Base-by-base conservation (phyloP, 306 rosid species). In the Prunus davidiana region DNA sequence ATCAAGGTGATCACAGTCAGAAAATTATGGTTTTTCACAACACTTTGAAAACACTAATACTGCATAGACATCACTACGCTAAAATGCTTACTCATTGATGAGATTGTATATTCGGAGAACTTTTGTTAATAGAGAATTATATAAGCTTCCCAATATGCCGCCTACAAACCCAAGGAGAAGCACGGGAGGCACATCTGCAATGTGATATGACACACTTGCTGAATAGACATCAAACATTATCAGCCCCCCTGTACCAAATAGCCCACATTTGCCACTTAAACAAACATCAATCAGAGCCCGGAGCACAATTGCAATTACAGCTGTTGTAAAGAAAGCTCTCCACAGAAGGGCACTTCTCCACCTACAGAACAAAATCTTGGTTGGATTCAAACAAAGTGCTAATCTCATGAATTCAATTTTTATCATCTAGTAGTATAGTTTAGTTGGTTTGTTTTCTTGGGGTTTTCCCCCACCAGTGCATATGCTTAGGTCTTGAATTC, bases 311-410 rank as follows among this genome's bases (percentile, higher is more conserved):
- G 97, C 99, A 68, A 92, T 97, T 57, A 87, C 67, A 69, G 99
- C 99, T 41, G 97, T 83, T 18, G 97, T 84, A 78, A 95, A 95
- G 87, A 95, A 95, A 80, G 97, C 84, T 88, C 99, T 90, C 99
- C 99, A 95, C 46, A 95, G 82, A 89, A 95, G 96, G 69, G 97
- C 89, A 79, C 93, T 82, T 87, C 97, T 88, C 99, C 97, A 95
- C 97, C 99, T 95, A 79, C 74, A 85, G 71, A 83, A 82, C 67
- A 64, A 76, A 51, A n/a, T 32, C 34, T 55, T 20, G 15, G 71
- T 27, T 27, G n/a, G 69, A 27, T 64, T 34, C 45, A 32, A 16
- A 63, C 14, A 47, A 38, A 19, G 47, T 10, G 30, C 52, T 7
- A 45, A 22, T 41, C 19, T 6, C 60, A 19, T 13, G 7, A 20